A percentile compares a stretch with the other conserved stretches of the same genome.
These are phyloP conservation scores for Leccinellum rugosiceps DNA, from an alignment of 768 basidiomycete species.

Conservation along the genomic window DNA sequence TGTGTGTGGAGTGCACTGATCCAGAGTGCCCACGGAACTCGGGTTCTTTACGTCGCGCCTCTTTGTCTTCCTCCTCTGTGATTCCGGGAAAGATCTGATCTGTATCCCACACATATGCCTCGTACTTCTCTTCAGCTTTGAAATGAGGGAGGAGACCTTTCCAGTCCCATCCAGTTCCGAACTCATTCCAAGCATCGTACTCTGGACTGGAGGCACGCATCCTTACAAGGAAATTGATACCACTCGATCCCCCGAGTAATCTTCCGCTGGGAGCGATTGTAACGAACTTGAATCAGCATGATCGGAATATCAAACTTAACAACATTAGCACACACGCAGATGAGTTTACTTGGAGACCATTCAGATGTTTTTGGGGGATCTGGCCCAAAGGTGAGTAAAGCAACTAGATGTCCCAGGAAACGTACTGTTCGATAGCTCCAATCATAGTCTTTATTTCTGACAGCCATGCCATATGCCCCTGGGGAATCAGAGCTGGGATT, in stretches of 20 bases:
- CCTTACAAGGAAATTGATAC: conserved; percentile 15
- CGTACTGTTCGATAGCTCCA: conserved; percentile 18
- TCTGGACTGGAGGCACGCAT: conserved; percentile 19
- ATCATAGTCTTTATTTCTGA: conserved; percentile 10
- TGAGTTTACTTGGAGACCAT: background rate
- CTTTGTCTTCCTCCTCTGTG: conserved; percentile 7
- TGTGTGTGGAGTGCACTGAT: conserved; percentile 13
- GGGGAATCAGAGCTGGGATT: background rate
- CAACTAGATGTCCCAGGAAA: background rate
- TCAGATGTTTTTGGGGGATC: conserved; percentile 14
- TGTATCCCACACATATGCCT: conserved; percentile 5
- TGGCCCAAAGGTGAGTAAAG: background rate
- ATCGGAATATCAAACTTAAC: no score
- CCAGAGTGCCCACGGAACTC: conserved; percentile 12
- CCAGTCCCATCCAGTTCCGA: conserved; percentile 18
- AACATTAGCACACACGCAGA: conserved; percentile 5
- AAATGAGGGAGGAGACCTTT: conserved; percentile 14
- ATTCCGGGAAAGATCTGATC: conserved; percentile 16
- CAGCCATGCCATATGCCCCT: conserved; percentile 6
- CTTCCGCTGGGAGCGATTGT: conserved; percentile 8
- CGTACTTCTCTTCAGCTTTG: conserved; percentile 11
- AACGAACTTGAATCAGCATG: background rate
- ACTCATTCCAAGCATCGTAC: conserved; percentile 19
- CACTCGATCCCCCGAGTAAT: conserved; percentile 20
- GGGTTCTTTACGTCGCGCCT: conserved; percentile 6